phyloP scores from a whole-genome alignment of 2,329 filamentous ascomycete species.

The Aspergillus neotritici region DNA sequence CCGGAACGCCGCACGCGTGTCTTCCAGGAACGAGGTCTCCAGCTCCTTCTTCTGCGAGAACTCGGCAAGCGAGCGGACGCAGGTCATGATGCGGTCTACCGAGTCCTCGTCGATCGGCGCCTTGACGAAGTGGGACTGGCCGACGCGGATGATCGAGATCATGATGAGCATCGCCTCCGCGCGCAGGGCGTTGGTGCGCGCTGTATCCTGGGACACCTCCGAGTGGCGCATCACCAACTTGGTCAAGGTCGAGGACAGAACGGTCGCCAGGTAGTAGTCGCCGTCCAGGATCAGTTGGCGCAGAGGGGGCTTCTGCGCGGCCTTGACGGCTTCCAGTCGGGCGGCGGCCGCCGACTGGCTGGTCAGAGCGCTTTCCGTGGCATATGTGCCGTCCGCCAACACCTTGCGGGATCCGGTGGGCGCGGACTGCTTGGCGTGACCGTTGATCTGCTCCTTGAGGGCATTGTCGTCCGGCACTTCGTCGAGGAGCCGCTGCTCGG shows the following conservation, averaged over 20 bases:
- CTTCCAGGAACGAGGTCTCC: conserved; percentile 86
- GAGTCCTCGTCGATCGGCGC: conserved; percentile 96
- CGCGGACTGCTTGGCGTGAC: conserved; percentile 67
- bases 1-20: conserved; percentile 91
- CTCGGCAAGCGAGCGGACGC: conserved; percentile 84
- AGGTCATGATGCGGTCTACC: conserved; percentile 97
- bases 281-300: conserved; percentile 93
- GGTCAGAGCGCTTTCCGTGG: conserved; percentile 91
- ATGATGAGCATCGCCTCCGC: conserved; percentile 99
- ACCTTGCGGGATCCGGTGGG: conserved; percentile 85
- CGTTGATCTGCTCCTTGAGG: conserved; percentile 66
- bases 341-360: conserved; percentile 86
- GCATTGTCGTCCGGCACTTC: conserved; percentile 68
- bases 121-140: conserved; percentile 98
- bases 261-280: conserved; percentile 92
- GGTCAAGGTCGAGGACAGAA: conserved; percentile 90
- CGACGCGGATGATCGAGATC: conserved; percentile 97
- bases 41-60: conserved; percentile 86
- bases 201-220: conserved; percentile 79
- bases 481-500: conserved; percentile 85
- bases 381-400: conserved; percentile 93
- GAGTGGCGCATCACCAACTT: conserved; percentile 97
- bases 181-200: conserved; percentile 85
- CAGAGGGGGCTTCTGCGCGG: conserved; percentile 90
- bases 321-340: conserved; percentile 91